Evolutionary conservation across 768 basidiomycete genomes (phyloP).

Genomic region (Collybiopsis luxurians): DNA sequence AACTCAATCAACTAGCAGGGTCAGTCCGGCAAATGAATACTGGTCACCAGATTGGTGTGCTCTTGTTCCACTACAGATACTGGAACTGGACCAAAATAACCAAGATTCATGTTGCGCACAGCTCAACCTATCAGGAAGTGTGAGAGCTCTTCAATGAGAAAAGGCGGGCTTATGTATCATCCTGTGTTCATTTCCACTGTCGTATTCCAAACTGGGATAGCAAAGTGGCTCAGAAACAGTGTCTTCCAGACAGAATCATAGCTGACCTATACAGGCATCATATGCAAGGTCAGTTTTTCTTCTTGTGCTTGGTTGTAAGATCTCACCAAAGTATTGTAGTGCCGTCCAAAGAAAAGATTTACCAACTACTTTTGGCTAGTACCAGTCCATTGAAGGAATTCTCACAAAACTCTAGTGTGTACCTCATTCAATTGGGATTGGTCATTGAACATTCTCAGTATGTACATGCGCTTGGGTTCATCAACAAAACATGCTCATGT

Average conservation of each 20-base stretch:
- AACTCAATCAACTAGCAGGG: constrained; percentile 18
- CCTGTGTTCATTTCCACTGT: background rate
- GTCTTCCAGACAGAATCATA: background rate
- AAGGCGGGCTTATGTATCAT: background rate
- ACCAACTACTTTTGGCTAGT: background rate
- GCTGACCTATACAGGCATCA: background rate
- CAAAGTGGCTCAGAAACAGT: background rate
- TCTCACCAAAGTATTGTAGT: background rate
- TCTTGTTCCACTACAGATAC: background rate
- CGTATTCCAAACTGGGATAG: background rate
- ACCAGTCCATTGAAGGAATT: background rate
- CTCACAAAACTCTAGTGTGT: background rate
- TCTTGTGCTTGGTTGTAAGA: background rate
- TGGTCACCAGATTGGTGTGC: constrained; percentile 16
- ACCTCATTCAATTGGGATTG: background rate
- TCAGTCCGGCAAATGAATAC: constrained; percentile 26
- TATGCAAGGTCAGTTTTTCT: background rate
- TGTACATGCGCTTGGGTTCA: no score
- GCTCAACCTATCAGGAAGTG: background rate
- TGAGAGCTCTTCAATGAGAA: background rate
- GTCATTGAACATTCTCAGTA: background rate
- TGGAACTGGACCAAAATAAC: background rate
- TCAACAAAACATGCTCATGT: no score
- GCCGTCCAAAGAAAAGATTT: background rate
- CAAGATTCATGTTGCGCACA: background rate